Evolutionary conservation across 2,329 filamentous ascomycete species (phyloP), one percentile per base, ranked within the genome.

Genomic region (Coleophoma eucalyptorum): DNA sequence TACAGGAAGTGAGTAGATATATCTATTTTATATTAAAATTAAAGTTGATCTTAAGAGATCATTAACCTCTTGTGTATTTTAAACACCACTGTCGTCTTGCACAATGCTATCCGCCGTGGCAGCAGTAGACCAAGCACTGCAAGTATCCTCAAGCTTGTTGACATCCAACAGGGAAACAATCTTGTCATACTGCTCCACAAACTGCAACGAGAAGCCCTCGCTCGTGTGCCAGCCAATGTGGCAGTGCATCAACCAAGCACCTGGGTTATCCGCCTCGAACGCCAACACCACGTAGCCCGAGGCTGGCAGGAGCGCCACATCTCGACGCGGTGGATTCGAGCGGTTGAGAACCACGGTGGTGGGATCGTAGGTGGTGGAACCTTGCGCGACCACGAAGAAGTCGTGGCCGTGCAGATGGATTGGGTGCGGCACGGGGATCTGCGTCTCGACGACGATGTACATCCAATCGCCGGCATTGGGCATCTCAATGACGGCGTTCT

Each of bases 401-500:
- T 77, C 69, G 55, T 78, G 75, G 5, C 75, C 76, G 60, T 78
- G 76, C 13, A 79, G 63, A 62, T 79, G 76, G 59, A 76, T 65
- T 1, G 64, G 64, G 20, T 65, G 63, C 3, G 60, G 52, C 3
- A 58, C 50, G 3, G 55, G 48, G 5, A 56, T 38, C 3, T 49
- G 52, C 4, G 58, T 61, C 19, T 60, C 51, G 40, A 66, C 65
- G 41, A 64, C 49, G 42, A 64, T 58, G 52, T 65, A 65, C 8
- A 59, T 55, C 64, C 63, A 65, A 46, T 62, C 52, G 13, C 60
- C 43, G 3, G 55, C 60, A 10, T 52, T 69, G 5, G 50, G 43
- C n/a, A 66, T 37, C 8, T 55, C 43, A 20, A 64, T 55, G 5
- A 65, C 58, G 31, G 63, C 56, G 2, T 53, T 52, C 0, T 51